Percentiles rank a stretch among this genome's conserved stretches.
Evolutionary conservation across 495 filamentous ascomycete genomes (phyloP).

Genomic region (Amniculicola lignicola): DNA sequence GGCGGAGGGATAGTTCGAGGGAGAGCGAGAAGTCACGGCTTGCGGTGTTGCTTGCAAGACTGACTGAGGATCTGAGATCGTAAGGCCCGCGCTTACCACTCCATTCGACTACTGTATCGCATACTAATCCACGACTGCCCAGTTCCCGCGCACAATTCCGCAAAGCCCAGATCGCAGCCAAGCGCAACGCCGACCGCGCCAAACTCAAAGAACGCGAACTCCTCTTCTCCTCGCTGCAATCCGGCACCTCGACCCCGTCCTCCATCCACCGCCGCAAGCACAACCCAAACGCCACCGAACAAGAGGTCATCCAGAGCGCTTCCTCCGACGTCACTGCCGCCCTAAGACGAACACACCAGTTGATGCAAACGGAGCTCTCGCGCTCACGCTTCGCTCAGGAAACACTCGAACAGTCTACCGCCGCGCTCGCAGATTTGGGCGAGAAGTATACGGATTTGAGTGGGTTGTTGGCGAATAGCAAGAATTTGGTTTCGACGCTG

Average conservation of each 20-base stretch:
- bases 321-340: constrained; percentile 80
- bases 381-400: constrained; percentile 84
- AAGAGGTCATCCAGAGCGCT: constrained; percentile 67
- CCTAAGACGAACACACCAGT: constrained; percentile 75
- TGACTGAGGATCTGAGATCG: constrained; percentile 67
- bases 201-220: constrained; percentile 73
- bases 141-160: constrained; percentile 76
- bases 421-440: constrained; percentile 72
- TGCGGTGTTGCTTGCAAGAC: constrained; percentile 58
- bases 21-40: constrained; percentile 58
- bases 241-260: constrained; percentile 37
- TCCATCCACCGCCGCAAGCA: constrained; percentile 17
- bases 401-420: constrained; percentile 76
- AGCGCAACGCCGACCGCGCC: constrained; percentile 67
- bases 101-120: too few relatives aligned
- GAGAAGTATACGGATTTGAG: constrained; percentile 77
- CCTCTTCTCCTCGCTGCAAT: constrained; percentile 60
- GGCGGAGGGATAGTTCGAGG: constrained; percentile 47
- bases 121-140: not conserved
- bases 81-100: constrained; percentile 41
- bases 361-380: constrained; percentile 78
- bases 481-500: constrained; percentile 72
- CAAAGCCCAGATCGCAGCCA: constrained; percentile 78
- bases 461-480: constrained; percentile 65
- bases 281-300: constrained; percentile 51